Percentiles rank a stretch among this genome's conserved stretches.
phyloP scores from a whole-genome alignment of 768 basidiomycete species.

The Boletus patriciae region DNA sequence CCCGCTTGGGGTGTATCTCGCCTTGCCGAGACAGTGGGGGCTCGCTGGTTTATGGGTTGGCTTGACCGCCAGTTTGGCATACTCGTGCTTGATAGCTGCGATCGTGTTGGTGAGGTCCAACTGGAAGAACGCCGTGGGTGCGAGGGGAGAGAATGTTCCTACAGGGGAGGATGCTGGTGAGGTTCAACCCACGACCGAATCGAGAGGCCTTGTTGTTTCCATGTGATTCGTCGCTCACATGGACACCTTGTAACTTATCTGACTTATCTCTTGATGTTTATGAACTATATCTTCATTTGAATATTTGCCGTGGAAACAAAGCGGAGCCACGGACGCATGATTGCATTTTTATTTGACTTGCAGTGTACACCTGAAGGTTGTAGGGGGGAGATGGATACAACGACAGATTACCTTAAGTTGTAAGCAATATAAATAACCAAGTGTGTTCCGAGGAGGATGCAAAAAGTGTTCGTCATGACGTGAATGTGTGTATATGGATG shows the following conservation, averaged over 20 bases:
- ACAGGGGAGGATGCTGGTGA: neutral
- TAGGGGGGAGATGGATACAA: slow-evolving; percentile 20
- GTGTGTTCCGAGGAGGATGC: slow-evolving; percentile 17
- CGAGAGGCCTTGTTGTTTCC: neutral
- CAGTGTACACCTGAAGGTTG: slow-evolving; percentile 16
- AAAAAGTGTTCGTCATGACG: slow-evolving; percentile 17
- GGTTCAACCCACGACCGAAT: neutral
- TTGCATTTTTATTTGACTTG: slow-evolving; percentile 13
- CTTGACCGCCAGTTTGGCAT: slow-evolving; percentile 23
- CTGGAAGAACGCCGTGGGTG: slow-evolving; percentile 13
- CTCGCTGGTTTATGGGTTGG: slow-evolving; percentile 28
- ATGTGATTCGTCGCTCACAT: neutral
- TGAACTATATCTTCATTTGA: neutral
- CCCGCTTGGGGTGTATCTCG: slow-evolving; percentile 27
- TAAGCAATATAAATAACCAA: slow-evolving; percentile 25
- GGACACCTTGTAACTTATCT: neutral
- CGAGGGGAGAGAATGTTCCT: neutral
- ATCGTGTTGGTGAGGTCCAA: slow-evolving; percentile 19
- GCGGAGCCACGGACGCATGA: neutral
- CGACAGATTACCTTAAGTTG: slow-evolving; percentile 25
- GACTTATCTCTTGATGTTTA: neutral
- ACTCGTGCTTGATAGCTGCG: slow-evolving; percentile 18
- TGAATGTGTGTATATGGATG: slow-evolving; percentile 22
- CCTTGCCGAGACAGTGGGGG: slow-evolving; percentile 21
- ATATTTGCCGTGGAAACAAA: neutral